A percentile compares a stretch with the other conserved stretches of the same genome.
These are phyloP conservation scores for Pyrus pyrifolia DNA, from an alignment of 306 rosid genomes.

Conservation along the genomic window DNA sequence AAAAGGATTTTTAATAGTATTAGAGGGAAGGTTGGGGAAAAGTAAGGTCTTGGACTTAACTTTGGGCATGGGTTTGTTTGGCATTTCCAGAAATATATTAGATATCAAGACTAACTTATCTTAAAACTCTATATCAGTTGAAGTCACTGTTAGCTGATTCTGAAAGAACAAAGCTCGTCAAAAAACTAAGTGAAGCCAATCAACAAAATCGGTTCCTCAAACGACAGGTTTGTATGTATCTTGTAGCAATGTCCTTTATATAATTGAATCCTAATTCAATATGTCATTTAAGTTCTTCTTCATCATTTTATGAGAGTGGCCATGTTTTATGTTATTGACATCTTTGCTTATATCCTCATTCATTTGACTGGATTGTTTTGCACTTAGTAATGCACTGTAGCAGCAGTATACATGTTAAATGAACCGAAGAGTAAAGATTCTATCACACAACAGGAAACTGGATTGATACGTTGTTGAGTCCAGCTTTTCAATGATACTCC, in stretches of 20 bases:
- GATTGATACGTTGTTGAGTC: background rate
- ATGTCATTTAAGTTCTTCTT: background rate
- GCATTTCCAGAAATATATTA: background rate
- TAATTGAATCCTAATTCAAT: background rate
- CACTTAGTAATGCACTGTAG: background rate
- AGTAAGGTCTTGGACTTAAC: background rate
- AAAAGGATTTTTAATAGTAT: background rate
- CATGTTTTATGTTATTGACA: background rate
- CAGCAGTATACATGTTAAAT: background rate
- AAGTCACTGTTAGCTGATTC: slow-evolving; percentile 58
- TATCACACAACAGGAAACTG: background rate
- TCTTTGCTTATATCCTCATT: background rate
- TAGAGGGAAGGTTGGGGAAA: background rate
- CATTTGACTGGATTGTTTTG: slow-evolving; percentile 9
- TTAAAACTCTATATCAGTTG: slow-evolving; percentile 37
- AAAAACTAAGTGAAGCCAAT: slow-evolving; percentile 90
- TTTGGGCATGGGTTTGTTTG: background rate
- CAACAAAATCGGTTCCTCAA: slow-evolving; percentile 85
- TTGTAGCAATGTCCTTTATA: background rate
- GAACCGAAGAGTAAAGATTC: background rate
- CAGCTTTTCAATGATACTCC: background rate
- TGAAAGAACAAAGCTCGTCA: slow-evolving; percentile 55
- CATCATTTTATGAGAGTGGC: background rate
- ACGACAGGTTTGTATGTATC: slow-evolving; percentile 63
- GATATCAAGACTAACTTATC: background rate